A percentile compares a stretch with the other conserved stretches of the same genome.
Conservation (phyloP, 257 asterid species). For the Solanum dulcamara region DNA sequence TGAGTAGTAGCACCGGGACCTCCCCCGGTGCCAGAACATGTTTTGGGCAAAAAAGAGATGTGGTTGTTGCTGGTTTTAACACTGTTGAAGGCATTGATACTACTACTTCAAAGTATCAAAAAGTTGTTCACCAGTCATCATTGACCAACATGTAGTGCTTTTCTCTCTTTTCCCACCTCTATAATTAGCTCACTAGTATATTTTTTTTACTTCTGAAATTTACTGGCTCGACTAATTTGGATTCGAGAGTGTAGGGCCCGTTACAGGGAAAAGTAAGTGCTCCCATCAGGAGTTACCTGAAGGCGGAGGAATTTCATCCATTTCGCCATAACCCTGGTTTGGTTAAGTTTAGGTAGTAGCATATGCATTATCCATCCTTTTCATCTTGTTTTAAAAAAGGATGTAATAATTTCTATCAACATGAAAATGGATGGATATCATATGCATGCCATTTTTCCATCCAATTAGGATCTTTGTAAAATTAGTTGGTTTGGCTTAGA, state of each 20-base stretch:
- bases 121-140: conserved; percentile 64
- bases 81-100: neutral
- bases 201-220: neutral
- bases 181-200: neutral
- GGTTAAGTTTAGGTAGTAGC: neutral
- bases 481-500: conserved; percentile 53
- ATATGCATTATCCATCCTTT: conserved; percentile 24
- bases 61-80: neutral
- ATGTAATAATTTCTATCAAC: neutral
- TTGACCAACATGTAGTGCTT: conserved; percentile 34
- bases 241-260: neutral
- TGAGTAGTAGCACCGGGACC: conserved; percentile 34
- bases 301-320: neutral
- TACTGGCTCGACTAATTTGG: neutral
- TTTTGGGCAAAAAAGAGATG: conserved; percentile 2
- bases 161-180: neutral
- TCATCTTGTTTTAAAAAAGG: conserved; percentile 12
- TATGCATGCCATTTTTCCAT: neutral
- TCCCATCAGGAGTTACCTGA: neutral
- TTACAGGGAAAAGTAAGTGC: neutral
- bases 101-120: conserved; percentile 45
- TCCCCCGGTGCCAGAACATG: neutral
- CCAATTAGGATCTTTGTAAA: conserved; percentile 11
- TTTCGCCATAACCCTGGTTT: neutral
- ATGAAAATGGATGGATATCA: conserved; percentile 27